Evolutionary conservation across 2,329 filamentous ascomycete genomes (phyloP), one percentile per base, ranked within the genome.

Genomic region (Falciphora oryzae): DNA sequence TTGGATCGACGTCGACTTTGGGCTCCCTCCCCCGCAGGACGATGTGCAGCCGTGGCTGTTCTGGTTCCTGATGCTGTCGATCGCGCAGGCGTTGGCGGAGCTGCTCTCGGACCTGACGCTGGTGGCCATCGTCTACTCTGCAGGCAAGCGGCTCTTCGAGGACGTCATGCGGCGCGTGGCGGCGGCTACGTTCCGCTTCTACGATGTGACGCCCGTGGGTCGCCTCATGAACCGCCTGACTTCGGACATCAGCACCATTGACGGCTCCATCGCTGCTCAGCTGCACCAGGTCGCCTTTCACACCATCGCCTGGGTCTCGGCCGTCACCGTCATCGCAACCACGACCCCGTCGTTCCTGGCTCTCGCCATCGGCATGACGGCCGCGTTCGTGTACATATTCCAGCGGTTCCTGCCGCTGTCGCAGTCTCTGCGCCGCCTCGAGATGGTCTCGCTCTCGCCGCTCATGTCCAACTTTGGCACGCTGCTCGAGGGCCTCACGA

Each of bases 401-500:
- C 75, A 86, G 64, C 83, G 83, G 14, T 97, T 96, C 73, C 79
- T 96, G 5, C 92, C 93, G 0, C 88, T 91, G 0, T 96, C 92
- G 0, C 92, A 96, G 71, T 92, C 88, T 65, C 81, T 97, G 6
- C 86, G 93, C 4, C 85, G 93, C 8, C 83, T 97, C 18, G 93
- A 97, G 73, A 96, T 94, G 89, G 89, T 93, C 0, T 96, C 92
- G 0, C 80, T 97, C 0, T 94, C 89, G 13, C 93, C 93, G 0
- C 81, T 97, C 27, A 92, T 97, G 79, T 93, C 93, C 53, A 97
- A 97, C 73, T 97, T 97, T 68, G 93, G 93, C 29, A 91, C 93
- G 29, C 83, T 97, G 57, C 82, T 96, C 2, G 90, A 96, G 66
- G 93, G 93, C 0, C 78, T 97, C 11, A 92, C 91, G 0, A 97